Conservation (phyloP, 2,329 filamentous ascomycete species). For the Neofusicoccum ribis region DNA sequence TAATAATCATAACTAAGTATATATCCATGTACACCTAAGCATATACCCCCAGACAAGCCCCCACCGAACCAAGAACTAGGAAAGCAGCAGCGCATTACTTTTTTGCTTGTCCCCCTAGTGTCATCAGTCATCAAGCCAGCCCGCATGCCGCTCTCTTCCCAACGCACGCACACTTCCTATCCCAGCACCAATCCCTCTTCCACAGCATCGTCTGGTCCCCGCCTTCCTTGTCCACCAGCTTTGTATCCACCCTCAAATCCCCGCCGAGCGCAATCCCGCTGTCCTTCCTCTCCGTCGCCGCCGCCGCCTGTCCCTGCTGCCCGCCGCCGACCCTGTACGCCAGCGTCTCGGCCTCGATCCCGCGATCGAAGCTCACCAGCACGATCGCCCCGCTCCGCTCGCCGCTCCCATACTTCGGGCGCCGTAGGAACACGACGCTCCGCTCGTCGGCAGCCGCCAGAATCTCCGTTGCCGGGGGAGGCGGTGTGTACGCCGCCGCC, state of each 20-base stretch:
- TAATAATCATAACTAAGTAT: background rate
- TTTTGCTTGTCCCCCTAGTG: background rate
- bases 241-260: background rate
- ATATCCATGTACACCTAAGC: background rate
- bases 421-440: slow-evolving; percentile 37
- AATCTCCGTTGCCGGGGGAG: slow-evolving; percentile 24
- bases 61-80: background rate
- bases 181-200: slow-evolving; percentile 5
- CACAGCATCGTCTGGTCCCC: background rate
- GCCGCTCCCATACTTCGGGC: slow-evolving; percentile 28
- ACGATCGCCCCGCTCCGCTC: slow-evolving; percentile 31
- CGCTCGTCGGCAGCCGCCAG: slow-evolving; percentile 34
- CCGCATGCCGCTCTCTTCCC: background rate
- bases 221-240: background rate
- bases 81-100: background rate
- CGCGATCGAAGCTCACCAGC: slow-evolving; percentile 32
- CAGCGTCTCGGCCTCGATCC: background rate
- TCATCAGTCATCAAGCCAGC: background rate
- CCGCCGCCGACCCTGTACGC: slow-evolving; percentile 25
- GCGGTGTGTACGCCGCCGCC: background rate
- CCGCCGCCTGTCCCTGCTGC: slow-evolving; percentile 31
- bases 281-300: slow-evolving; percentile 19
- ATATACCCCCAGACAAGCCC: background rate
- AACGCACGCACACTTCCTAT: background rate
- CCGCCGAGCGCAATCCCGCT: background rate